Evolutionary conservation across 768 basidiomycete genomes (phyloP).

Genomic region (Scleroderma bovista): DNA sequence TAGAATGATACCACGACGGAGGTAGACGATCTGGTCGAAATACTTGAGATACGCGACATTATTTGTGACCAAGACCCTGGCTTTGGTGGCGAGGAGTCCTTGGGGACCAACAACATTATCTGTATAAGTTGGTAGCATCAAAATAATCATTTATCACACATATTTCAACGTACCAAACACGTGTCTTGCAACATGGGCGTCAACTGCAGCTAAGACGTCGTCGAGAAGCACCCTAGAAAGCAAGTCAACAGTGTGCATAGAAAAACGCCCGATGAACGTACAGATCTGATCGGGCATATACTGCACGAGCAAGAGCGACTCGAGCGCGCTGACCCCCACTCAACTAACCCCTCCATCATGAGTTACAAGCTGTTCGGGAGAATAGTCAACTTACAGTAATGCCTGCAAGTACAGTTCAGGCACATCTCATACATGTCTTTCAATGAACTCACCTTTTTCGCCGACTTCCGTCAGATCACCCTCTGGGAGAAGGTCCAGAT

Average conservation of each 20-base stretch:
- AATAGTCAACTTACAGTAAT: conserved; percentile 47
- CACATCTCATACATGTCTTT: background rate
- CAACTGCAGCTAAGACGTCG: conserved; percentile 83
- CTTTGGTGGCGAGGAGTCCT: conserved; percentile 78
- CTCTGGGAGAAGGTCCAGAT: conserved; percentile 71
- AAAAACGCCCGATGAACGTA: conserved; percentile 29
- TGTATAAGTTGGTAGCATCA: conserved; percentile 20
- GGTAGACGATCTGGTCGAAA: conserved; percentile 68
- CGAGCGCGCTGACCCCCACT: conserved; percentile 85
- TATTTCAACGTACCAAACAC: conserved; percentile 53
- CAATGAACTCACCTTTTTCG: conserved; percentile 56
- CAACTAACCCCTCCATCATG: conserved; percentile 36
- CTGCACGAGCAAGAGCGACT: conserved; percentile 78
- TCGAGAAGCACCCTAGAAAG: conserved; percentile 65
- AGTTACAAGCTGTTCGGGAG: conserved; percentile 7
- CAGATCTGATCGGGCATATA: conserved; percentile 90
- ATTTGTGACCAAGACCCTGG: conserved; percentile 83
- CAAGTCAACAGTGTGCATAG: background rate
- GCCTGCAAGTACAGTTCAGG: conserved; percentile 23
- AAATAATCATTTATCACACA: background rate
- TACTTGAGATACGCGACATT: conserved; percentile 76
- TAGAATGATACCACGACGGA: conserved; percentile 78
- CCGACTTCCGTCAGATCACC: conserved; percentile 86
- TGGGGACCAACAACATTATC: conserved; percentile 84
- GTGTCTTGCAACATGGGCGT: conserved; percentile 84